Evolutionary conservation across 768 basidiomycete species (phyloP), one percentile per base, ranked within the genome.

Genomic region (Strobilomyces echinocephalus): DNA sequence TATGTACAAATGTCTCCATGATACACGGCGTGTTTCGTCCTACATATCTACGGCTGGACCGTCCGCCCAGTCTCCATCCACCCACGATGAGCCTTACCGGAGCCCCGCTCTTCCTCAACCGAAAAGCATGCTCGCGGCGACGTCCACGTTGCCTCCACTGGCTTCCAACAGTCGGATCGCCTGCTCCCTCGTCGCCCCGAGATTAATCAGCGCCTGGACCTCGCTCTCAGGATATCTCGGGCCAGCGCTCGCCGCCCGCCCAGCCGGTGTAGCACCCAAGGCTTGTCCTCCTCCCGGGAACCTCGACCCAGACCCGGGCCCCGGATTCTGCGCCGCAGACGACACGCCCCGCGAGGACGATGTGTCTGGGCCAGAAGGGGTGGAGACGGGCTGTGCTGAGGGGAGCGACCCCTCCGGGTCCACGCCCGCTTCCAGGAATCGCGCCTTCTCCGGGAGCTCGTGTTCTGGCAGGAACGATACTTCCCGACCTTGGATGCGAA

Each of bases 401-500:
- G 64, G 51, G 12, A 60, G 60, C 7, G 61, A 60, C 5, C 59
- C 50, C 14, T 65, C 59, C 28, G 60, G 50, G 7, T 72, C 66
- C 43, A 62, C 65, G 21, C 67, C 72, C 9, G 63, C 57, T 14
- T 78, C 74, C 36, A 72, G 55, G 49, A 73, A 71, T 20, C 83
- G 80, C 5, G 86, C 88, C 63, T 88, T 87, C 10, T 85, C 85
- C 1, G 95, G 95, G 5, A 99, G 79, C 71, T 97, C 91, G 69
- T 99, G 97, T 73, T 99, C 97, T 2, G 91, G 69, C 5, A 99
- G 75, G 77, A 99, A 99, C 16, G 72, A 71, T 9, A 99, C 86
- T 70, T 97, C 91, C 14, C 91, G 81, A 16, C 83, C 87, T 74
- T 93, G 90, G 46, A 99, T 97, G n/a, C 92, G 81, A 20, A 99